Conservation (phyloP, 2,329 filamentous ascomycete genomes). For the Colletotrichum somersetense region DNA sequence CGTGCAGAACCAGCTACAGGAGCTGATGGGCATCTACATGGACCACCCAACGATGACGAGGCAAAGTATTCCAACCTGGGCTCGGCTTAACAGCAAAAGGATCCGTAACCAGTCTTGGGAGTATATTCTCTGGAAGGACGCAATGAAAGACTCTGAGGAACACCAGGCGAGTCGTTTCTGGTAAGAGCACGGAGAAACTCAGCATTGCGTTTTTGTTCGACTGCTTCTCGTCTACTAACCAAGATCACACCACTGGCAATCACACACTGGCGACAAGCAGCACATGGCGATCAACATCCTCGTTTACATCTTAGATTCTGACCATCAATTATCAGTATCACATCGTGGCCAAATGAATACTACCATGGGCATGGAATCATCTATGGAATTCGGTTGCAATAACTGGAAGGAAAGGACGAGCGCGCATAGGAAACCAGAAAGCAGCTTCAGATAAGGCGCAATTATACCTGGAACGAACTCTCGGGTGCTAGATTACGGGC, state of each 20-base stretch:
- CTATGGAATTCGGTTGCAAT: background rate
- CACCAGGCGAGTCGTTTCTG: constrained; percentile 23
- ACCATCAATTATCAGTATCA: background rate
- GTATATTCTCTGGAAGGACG: constrained; percentile 14
- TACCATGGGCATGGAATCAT: background rate
- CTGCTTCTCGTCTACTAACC: background rate
- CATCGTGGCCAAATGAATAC: background rate
- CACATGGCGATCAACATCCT: background rate
- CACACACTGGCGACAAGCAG: background rate
- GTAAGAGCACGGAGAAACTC: background rate
- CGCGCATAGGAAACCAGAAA: too few relatives aligned
- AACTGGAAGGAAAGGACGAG: background rate
- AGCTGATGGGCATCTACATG: background rate
- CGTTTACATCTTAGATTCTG: background rate
- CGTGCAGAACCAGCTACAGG: background rate
- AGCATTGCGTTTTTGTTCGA: too few relatives aligned
- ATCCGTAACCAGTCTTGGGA: constrained; percentile 15
- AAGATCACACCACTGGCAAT: background rate
- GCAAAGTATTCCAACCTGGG: background rate
- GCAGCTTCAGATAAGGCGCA: background rate
- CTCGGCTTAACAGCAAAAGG: background rate
- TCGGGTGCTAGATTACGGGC: too few relatives aligned
- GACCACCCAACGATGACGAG: constrained; percentile 10
- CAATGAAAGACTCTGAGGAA: background rate
- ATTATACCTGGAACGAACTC: background rate